phyloP scores from a whole-genome alignment of 2,329 filamentous ascomycete genomes.

The Cordyceps fumosorosea region DNA sequence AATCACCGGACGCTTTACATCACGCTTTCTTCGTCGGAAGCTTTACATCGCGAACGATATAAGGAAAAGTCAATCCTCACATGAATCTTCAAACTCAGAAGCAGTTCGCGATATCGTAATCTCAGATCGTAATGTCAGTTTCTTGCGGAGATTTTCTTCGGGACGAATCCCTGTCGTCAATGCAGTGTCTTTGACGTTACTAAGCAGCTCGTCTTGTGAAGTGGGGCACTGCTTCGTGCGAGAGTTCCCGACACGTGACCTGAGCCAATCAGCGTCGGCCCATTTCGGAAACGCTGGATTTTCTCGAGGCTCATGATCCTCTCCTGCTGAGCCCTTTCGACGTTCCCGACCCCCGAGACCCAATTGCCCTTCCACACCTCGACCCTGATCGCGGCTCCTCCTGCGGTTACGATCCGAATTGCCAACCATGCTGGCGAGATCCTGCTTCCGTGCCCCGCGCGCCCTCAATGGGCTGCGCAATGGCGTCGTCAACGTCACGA shows the following conservation, averaged over 20 bases:
- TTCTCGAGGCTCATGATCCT: slow-evolving; percentile 32
- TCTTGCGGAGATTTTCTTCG: no score
- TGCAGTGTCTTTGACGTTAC: background rate
- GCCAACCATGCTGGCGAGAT: slow-evolving; percentile 86
- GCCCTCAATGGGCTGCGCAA: slow-evolving; percentile 72
- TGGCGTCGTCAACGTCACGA: slow-evolving; percentile 63
- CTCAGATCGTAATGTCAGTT: no score
- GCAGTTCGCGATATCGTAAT: no score
- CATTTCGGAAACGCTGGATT: slow-evolving; percentile 39
- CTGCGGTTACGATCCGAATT: slow-evolving; percentile 33
- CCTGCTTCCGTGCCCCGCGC: slow-evolving; percentile 83
- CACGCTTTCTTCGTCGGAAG: background rate
- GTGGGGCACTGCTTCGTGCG: slow-evolving; percentile 6
- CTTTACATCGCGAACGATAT: background rate
- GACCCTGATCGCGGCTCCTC: slow-evolving; percentile 30
- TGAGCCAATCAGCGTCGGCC: slow-evolving; percentile 35
- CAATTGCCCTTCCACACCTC: slow-evolving; percentile 24
- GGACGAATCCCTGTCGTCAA: no score
- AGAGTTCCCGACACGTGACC: slow-evolving; percentile 27
- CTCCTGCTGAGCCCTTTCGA: slow-evolving; percentile 33
- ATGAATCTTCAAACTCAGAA: background rate
- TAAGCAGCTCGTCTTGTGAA: background rate
- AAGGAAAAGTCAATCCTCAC: no score
- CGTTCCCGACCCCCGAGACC: slow-evolving; percentile 30
- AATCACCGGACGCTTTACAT: background rate